Base-by-base conservation (phyloP, 148 eudicot genomes). In the Chenopodium berlandieri region DNA sequence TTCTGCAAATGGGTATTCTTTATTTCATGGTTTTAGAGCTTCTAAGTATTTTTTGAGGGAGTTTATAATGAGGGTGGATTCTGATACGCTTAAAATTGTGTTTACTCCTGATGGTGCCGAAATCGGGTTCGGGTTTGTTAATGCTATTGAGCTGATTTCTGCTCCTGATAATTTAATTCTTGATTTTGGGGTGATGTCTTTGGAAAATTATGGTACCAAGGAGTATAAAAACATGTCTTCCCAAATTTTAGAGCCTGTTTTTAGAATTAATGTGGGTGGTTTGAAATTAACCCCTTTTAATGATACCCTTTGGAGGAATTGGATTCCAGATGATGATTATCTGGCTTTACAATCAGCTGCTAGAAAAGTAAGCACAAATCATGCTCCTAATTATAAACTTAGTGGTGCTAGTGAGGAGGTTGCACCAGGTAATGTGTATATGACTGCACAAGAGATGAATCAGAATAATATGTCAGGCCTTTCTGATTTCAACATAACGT, bases 181-280 rank as follows among this genome's bases (percentile, higher is more conserved):
- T 73, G 94, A 89, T 77, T 78, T 75, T 79, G 97, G 94, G 20
- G 88, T 89, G 44, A 82, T 80, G 73, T 80, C 82, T 54, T 50
- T 96, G 72, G 77, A 75, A 44, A 67, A 86, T 75, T 73, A 85
- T 83, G 93, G 93, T 46, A 47, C 80, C 78, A 72, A 68, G 66
- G 93, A 88, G 82, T 91, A 86, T 69, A 84, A 86, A 75, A 90
- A 92, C 79, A 14, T 94, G 40, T 74, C 95, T 13, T 78, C 81
- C 0, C 86, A 87, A 27, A 79, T 88, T 50, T 86, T 94, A 22
- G 94, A 94, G 86, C 86, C 91, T 86, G 84, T 94, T 83, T 86
- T 94, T 88, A 90, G 98, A 90, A 80, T 96, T 77, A 96, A 96
- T 89, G 97, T 96, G 50, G 99, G 99, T 70, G 99, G 99, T 19